Evolutionary conservation across 148 eudicot genomes (phyloP), one percentile per base, ranked within the genome.

Genomic region (Fallopia convolvulus): DNA sequence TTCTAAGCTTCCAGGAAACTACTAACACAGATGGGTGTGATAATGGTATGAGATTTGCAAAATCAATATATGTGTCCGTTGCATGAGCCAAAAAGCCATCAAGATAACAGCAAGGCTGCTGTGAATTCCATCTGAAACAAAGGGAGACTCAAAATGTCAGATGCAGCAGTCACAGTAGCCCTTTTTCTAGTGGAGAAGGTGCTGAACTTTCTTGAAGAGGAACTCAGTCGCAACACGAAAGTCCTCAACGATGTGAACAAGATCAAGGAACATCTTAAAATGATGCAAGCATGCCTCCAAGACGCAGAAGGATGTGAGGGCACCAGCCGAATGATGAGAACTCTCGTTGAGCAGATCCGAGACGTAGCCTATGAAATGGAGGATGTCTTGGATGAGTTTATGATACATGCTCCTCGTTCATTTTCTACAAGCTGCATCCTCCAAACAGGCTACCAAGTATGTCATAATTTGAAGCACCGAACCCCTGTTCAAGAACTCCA

Each of bases 341-440:
- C 3, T 23, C 65, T 58, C 8, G 32, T 58, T 8, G 32, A 23
- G 30, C 66, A 75, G 79, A 47, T 81, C 33, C 82, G 77, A 44
- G 66, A 76, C 10, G 60, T 63, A 30, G 79, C 86, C 40, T 75
- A 72, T 56, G 66, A 81, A 5, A 76, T 76, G 9, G 80, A 84
- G 68, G 80, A 81, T 74, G 82, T 78, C 58, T 74, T 84, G 47
- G 82, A 74, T 11, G 77, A 78, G 18, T 75, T 52, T 32, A 47
- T 73, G 77, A 58, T 72, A 23, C 33, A 21, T 20, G 77, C 53
- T 8, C 23, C 73, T 21, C 66, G 32, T 10, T 53, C 55, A 21
- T 46, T 8, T 26, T 70, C 73, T n/a, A 78, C 12, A 44, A 42
- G 32, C 56, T 52, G 15, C 39, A 6, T 76, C 47, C 53, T 48